Conservation (phyloP, 2,329 filamentous ascomycete genomes). For the Pseudocercospora ulei region DNA sequence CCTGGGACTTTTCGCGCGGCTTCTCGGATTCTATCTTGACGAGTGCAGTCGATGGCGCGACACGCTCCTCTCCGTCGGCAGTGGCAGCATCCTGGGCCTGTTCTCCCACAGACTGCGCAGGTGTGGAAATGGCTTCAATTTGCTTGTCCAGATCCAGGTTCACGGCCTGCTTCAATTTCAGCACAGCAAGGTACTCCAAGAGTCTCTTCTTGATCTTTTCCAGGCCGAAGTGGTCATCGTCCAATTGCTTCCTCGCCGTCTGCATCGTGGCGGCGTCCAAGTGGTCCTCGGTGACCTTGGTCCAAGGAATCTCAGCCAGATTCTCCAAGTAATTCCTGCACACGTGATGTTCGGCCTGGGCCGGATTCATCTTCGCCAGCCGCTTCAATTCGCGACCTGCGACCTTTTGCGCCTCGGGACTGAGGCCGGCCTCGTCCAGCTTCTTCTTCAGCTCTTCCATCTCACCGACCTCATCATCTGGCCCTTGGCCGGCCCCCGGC, state of each 20-base stretch:
- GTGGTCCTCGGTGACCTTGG: constrained; percentile 70
- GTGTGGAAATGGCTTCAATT: constrained; percentile 50
- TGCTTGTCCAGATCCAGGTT: constrained; percentile 75
- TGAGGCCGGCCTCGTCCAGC: constrained; percentile 69
- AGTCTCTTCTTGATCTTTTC: constrained; percentile 96
- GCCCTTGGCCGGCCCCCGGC: constrained; percentile 37
- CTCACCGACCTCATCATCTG: constrained; percentile 76
- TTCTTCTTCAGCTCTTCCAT: constrained; percentile 84
- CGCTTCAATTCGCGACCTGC: constrained; percentile 80
- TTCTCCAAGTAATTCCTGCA: constrained; percentile 90
- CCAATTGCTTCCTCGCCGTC: constrained; percentile 75
- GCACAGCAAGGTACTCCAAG: constrained; percentile 90
- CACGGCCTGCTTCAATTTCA: constrained; percentile 84
- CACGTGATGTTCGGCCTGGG: constrained; percentile 92
- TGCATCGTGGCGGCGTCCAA: constrained; percentile 70
- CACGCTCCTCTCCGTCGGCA: constrained; percentile 50
- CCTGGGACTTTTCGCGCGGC: constrained; percentile 38
- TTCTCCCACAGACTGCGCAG: constrained; percentile 34
- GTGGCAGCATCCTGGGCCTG: constrained; percentile 35
- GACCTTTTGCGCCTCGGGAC: constrained; percentile 77
- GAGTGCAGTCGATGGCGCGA: constrained; percentile 36
- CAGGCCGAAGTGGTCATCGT: constrained; percentile 91
- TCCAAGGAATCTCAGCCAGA: constrained; percentile 87
- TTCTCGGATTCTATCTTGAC: constrained; percentile 25
- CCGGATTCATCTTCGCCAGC: constrained; percentile 88